Evolutionary conservation across 768 basidiomycete genomes (phyloP), one percentile per base, ranked within the genome.

Genomic region (Mycena polygramma): DNA sequence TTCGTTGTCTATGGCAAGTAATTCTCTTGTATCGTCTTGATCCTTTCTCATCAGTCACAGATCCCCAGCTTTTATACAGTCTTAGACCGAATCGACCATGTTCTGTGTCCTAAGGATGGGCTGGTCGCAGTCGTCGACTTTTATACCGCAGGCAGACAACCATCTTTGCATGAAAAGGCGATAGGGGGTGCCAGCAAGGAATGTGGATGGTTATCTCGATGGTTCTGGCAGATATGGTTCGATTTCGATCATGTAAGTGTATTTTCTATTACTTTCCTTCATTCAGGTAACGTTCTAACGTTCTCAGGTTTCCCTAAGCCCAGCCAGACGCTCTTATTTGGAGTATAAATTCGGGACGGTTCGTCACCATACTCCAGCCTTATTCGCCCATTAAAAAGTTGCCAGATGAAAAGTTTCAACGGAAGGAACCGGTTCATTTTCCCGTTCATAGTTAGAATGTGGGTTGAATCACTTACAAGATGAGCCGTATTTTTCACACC

Each of bases 201-300:
- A 78, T 85, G 89, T 79, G 82, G 87, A 0, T 93, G 90, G 90
- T 81, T 90, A 57, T 85, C 86, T n/a, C 84, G 91, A 5, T 89
- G 90, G 89, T 94, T 94, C 82, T 93, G 92, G 92, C 89, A 91
- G 73, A 90, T 90, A 51, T 93, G 90, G 90, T 88, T 87, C 72
- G 86, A 87, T 69, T 87, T 88, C 69, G 87, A 87, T 71, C 84
- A 86, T 73, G 85, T 79, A 69, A 41, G 74, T 75, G 45, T 69
- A 41, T 61, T 74, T 74, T 11, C 41, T 69, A 37, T 57, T 82
- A 76, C 71, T 74, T 68, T 36, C n/a, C n/a, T n/a, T n/a, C n/a
- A n/a, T 35, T 20, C 15, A 22, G 19, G 26, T n/a, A 57, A 53
- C 46, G 17, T 41, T 41, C 22, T 4, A 57, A 30, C 54, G 24